Conservation (phyloP, 164 flowering plant genomes). For the Tetrastigma voinierianum region DNA sequence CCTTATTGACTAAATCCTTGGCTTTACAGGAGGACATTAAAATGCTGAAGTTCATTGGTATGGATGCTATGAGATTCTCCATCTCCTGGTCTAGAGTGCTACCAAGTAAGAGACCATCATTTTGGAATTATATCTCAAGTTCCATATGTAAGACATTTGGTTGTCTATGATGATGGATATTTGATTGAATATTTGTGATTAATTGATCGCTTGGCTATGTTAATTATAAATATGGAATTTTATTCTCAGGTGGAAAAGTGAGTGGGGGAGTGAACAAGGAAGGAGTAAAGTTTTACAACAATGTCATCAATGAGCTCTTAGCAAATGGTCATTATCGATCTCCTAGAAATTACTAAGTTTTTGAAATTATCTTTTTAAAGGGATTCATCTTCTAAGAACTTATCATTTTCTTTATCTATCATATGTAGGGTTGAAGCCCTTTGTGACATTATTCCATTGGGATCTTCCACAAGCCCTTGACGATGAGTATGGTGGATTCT, state of each 20-base stretch:
- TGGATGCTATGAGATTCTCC: constrained; percentile 15
- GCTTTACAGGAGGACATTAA: constrained; percentile 15
- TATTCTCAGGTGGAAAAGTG: constrained; percentile 10
- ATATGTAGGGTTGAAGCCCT: constrained; percentile 3
- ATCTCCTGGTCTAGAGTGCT: constrained; percentile 17
- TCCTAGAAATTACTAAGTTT: too few species aligned
- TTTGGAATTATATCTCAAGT: not conserved
- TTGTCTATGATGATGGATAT: too few species aligned
- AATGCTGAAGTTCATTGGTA: constrained; percentile 7
- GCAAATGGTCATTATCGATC: not conserved
- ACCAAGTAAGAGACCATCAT: constrained; percentile 1
- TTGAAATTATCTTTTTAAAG: too few species aligned
- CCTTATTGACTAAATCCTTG: too few species aligned
- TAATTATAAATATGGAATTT: too few species aligned
- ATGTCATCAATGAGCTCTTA: too few species aligned
- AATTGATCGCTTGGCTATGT: too few species aligned
- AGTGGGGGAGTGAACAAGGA: not conserved
- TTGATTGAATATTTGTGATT: too few species aligned
- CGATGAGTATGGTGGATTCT: constrained; percentile 13
- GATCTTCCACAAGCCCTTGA: constrained; percentile 13
- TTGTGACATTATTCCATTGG: constrained; percentile 8
- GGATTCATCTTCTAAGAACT: too few species aligned
- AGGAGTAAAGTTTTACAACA: too few species aligned
- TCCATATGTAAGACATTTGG: too few species aligned
- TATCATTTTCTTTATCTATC: too few species aligned